These are phyloP conservation scores for Trypethelium eluteriae DNA, from an alignment of 495 filamentous ascomycete species.

Conservation along the genomic window DNA sequence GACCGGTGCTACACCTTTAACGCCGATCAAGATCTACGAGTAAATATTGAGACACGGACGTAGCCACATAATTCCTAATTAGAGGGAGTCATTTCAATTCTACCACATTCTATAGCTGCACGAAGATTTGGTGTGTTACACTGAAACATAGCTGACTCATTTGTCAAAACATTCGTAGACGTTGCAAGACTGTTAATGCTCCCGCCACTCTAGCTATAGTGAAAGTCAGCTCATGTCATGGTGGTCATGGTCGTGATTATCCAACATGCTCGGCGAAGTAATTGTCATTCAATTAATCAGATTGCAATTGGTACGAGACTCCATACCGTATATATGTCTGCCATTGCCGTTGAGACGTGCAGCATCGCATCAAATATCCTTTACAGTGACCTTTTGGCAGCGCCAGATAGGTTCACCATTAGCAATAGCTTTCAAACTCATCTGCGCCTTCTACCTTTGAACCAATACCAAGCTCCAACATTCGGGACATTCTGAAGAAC, in stretches of 20 bases:
- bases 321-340: not conserved
- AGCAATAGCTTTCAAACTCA: not conserved
- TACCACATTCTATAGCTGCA: not conserved
- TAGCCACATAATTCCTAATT: not conserved
- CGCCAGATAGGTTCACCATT: not conserved
- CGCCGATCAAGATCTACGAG: not conserved
- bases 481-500: too few species aligned
- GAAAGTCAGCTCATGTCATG: conserved; percentile 8
- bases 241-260: not conserved
- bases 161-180: too few species aligned
- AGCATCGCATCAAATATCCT: not conserved
- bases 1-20: not conserved
- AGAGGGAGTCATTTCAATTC: not conserved
- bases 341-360: not conserved
- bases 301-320: not conserved
- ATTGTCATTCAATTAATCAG: not conserved
- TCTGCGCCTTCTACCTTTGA: not conserved
- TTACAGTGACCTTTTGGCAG: not conserved
- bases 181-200: not conserved
- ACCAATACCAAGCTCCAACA: too few species aligned
- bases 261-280: not conserved
- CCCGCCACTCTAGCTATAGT: not conserved
- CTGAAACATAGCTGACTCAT: not conserved
- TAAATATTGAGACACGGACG: not conserved
- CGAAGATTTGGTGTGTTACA: not conserved